Evolutionary conservation across 371 early-diverging fungal species (phyloP), one percentile per base, ranked within the genome.

Genomic region (Mucor irregularis): DNA sequence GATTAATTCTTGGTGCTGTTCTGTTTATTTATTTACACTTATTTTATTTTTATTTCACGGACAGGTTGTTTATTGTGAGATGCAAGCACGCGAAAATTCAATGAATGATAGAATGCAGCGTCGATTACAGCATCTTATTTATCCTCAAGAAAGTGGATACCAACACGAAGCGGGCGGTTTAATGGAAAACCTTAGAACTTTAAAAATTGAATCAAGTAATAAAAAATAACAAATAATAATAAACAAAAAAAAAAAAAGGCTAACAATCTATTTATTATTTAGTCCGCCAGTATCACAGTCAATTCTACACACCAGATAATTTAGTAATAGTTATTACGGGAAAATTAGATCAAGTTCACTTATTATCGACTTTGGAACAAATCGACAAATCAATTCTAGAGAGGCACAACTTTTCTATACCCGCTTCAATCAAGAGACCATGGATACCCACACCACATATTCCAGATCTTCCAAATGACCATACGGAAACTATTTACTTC

Each of bases 251-350:
- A 22, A 1, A 25, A 3, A 42, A 31, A 31, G 11, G 31, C 11
- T 49, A 28, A 50, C 17, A 21, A 50, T 17, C 13, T 28, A 8
- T 11, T 22, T 29, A 3, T 37, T 9, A 28, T 37, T 24, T 55
- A 81, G 81, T 71, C 16, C 64, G 70, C 28, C 29, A 57, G 10
- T 83, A 80, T 40, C 83, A 83, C 43, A 53, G 60, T 29, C 69
- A 74, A 24, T 83, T 74, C 65, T 83, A 83, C 56, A 74, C 73
- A 40, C 80, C 83, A 8, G 82, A 83, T 39, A 83, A 81, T 49
- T 65, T 82, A 47, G 74, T 77, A 40, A 62, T 83, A 29, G 62
- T 81, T 29, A 62, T 83, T 42, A 71, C 76, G 3, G 83, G 83
- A 45, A 66, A 71, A 19, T 19, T 81, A 28, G 69, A 69, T 33